Evolutionary conservation across 2,329 filamentous ascomycete species (phyloP).

Genomic region (Cladorrhinum sp.): DNA sequence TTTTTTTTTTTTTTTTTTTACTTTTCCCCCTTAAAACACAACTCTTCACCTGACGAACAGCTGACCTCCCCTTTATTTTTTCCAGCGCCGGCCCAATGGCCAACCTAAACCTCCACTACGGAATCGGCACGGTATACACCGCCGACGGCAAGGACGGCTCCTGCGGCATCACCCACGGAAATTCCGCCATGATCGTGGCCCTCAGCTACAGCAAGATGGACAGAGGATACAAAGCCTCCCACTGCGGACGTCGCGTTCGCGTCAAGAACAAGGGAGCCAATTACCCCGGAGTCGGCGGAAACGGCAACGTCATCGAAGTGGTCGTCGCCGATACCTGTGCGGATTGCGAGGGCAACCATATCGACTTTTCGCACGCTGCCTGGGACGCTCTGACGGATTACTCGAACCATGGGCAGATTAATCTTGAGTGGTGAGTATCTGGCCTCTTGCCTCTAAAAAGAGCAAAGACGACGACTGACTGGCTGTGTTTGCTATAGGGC

Average conservation of each 20-base stretch:
- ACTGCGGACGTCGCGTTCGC: constrained; percentile 11
- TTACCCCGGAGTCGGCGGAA: constrained; percentile 10
- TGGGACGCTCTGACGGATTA: constrained; percentile 16
- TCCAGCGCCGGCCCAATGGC: background rate
- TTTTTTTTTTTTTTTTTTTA: background rate
- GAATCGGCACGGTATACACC: constrained; percentile 12
- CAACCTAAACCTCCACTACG: background rate
- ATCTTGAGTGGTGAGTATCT: constrained; percentile 14
- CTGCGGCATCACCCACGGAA: constrained; percentile 12
- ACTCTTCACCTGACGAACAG: too few species aligned
- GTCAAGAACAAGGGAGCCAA: constrained; percentile 14
- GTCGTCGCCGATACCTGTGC: constrained; percentile 14
- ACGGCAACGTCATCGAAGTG: constrained; percentile 14
- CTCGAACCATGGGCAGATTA: constrained; percentile 1
- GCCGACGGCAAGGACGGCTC: constrained; percentile 10
- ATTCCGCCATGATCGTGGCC: constrained; percentile 9
- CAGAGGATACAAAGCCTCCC: constrained; percentile 5
- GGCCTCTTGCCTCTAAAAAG: background rate
- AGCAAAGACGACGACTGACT: too few species aligned
- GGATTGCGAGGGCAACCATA: constrained; percentile 8
- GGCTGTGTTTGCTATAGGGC: too few species aligned
- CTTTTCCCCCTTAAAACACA: too few species aligned
- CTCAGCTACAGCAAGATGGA: constrained; percentile 15
- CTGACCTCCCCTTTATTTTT: too few species aligned
- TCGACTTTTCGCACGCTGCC: constrained; percentile 15